phyloP scores from a whole-genome alignment of 2,329 filamentous ascomycete species.

The Diaporthe vaccinii region DNA sequence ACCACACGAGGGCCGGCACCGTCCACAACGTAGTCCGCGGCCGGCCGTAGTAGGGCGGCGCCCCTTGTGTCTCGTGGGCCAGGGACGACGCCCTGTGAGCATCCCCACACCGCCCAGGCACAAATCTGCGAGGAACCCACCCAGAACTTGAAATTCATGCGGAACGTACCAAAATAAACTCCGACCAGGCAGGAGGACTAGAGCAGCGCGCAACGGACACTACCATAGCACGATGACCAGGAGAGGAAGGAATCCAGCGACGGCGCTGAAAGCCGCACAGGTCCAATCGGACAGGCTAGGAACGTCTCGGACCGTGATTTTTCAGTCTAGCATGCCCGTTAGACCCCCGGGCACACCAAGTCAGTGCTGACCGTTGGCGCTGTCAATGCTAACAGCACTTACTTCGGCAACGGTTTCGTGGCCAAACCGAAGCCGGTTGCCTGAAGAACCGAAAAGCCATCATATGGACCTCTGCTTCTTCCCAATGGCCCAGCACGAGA shows the following conservation, averaged over 20 bases:
- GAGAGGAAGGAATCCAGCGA: conserved; percentile 4
- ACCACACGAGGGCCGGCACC: neutral
- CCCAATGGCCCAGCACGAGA: neutral
- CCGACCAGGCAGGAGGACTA: neutral
- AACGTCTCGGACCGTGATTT: conserved; percentile 30
- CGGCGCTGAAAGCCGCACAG: conserved; percentile 8
- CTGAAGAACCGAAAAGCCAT: conserved; percentile 21
- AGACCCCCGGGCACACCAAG: neutral
- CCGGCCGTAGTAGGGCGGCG: conserved; percentile 1
- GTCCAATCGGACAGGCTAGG: conserved; percentile 11
- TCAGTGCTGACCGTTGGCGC: conserved; percentile 11
- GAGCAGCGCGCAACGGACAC: neutral
- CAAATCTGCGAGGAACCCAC: conserved; percentile 11
- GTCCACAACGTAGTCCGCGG: conserved; percentile 2
- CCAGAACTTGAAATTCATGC: conserved; percentile 29
- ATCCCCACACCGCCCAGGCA: conserved; percentile 5
- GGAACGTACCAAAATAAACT: conserved; percentile 19
- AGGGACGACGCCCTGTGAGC: conserved; percentile 28
- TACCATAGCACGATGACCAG: conserved; percentile 5
- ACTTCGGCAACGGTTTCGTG: conserved; percentile 25
- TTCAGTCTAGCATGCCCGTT: conserved; percentile 12
- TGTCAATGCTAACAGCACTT: conserved; percentile 9
- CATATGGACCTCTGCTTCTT: conserved; percentile 7
- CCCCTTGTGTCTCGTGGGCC: conserved; percentile 27
- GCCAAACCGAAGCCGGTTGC: conserved; percentile 19